Base-by-base conservation (phyloP, 176 grass and related monocot species). In the Urochloa ruziziensis region DNA sequence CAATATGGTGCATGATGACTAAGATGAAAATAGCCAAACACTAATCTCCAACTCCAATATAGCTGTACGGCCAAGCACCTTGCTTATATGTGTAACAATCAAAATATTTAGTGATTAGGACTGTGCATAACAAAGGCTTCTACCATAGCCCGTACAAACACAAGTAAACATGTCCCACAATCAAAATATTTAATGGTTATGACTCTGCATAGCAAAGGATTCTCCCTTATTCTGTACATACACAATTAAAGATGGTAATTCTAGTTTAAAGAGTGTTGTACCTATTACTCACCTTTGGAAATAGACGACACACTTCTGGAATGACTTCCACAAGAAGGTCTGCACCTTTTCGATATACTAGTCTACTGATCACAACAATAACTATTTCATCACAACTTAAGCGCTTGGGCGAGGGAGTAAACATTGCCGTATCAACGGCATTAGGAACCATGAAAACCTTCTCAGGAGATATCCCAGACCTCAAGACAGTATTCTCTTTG, bases 401-500 rank as follows among this genome's bases (percentile, higher is more conserved):
- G 47, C 87, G 90, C 29, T 79, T 63, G 36, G 88, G 78, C 8
- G 90, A 77, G 34, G 95, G 95, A 67, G 86, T 97, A 88, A 97
- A 97, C 95, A 97, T 91, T 85, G 92, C 90, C 60, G 95, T 97
- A 87, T 97, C 95, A 75, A 97, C 95, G 21, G 95, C 95, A 91
- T 97, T 97, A 80, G 95, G 95, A 71, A 97, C 85, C 85, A 97
- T 90, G 75, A 97, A 94, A 78, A 97, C 95, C 25, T 83, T 94
- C 35, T 93, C 81, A 14, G 92, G 92, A 81, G 84, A 77, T 87
- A 97, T 97, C 85, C 95, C 95, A 32, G 92, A 97, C 49, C 95
- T 86, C 74, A 97, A 82, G 30, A 97, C 95, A 70, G 95, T 97
- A 75, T 97, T 97, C 78, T 97, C 95, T 81, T 94, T 97, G 74